These are phyloP conservation scores for Knoxdaviesia proteae DNA, from an alignment of 2,329 filamentous ascomycete genomes.

Conservation along the genomic window DNA sequence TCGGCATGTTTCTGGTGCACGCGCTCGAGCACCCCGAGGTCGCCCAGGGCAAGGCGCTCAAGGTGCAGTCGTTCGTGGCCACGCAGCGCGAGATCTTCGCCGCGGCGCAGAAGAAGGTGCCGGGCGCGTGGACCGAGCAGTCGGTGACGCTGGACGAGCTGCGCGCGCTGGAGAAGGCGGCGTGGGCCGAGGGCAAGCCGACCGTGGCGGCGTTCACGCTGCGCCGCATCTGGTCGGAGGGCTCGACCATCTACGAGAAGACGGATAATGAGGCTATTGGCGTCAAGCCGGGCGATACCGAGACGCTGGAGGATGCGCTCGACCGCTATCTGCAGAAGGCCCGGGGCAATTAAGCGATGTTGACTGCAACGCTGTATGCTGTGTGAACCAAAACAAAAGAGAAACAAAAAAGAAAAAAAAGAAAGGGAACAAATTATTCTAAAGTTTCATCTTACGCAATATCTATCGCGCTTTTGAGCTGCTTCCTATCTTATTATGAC, in stretches of 20 bases:
- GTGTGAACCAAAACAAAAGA: too few relatives aligned
- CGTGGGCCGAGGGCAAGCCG: slow-evolving; percentile 31
- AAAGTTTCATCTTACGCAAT: too few relatives aligned
- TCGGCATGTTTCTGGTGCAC: slow-evolving; percentile 44
- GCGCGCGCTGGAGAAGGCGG: slow-evolving; percentile 32
- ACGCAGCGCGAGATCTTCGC: slow-evolving; percentile 39
- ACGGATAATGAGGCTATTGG: slow-evolving; percentile 43
- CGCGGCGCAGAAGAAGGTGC: slow-evolving; percentile 48
- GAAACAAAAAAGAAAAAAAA: too few relatives aligned
- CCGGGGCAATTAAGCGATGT: too few relatives aligned
- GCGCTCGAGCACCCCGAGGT: slow-evolving; percentile 34
- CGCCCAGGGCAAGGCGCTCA: slow-evolving; percentile 34
- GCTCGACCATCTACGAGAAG: slow-evolving; percentile 48
- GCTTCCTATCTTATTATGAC: too few relatives aligned
- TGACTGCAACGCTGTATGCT: too few relatives aligned
- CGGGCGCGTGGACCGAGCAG: slow-evolving; percentile 29
- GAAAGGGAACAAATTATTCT: too few relatives aligned
- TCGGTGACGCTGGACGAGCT: slow-evolving; percentile 29
- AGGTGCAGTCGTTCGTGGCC: slow-evolving; percentile 50
- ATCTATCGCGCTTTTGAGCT: too few relatives aligned
- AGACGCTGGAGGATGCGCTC: slow-evolving; percentile 21
- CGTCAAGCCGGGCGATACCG: slow-evolving; percentile 22
- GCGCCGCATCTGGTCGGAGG: slow-evolving; percentile 51
- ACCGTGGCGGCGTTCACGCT: slow-evolving; percentile 36
- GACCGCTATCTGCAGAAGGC: too few relatives aligned